Percentiles rank a stretch among this genome's conserved stretches.
These are phyloP conservation scores for Skeletonema marinoi DNA, from an alignment of 108 stramenopile genomes.

Conservation along the genomic window DNA sequence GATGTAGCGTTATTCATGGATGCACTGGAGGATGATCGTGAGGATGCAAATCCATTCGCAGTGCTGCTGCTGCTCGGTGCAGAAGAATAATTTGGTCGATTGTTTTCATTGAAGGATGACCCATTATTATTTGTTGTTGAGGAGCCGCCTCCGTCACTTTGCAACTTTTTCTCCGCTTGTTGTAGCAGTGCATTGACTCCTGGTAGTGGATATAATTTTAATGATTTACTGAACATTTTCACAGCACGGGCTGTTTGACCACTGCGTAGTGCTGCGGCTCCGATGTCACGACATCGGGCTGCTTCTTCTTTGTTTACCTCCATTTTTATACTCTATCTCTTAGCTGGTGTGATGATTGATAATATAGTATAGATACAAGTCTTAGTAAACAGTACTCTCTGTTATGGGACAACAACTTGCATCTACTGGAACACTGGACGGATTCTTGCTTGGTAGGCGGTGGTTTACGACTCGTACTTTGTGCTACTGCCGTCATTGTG, in stretches of 20 bases:
- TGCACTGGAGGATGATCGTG: slow-evolving; percentile 14
- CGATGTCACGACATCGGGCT: slow-evolving; percentile 76
- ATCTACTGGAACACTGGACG: no score
- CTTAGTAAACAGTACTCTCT: no score
- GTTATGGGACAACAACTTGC: no score
- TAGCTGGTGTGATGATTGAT: no score
- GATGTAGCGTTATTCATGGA: background rate
- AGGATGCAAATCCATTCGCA: slow-evolving; percentile 14
- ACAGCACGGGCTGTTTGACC: slow-evolving; percentile 78
- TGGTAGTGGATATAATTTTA: slow-evolving; percentile 87
- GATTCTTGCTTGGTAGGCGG: no score
- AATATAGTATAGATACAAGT: no score
- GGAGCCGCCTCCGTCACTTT: slow-evolving; percentile 4
- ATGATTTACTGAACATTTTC: slow-evolving; percentile 88
- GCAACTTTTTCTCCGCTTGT: slow-evolving; percentile 60
- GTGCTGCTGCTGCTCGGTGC: background rate
- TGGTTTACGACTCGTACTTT: no score
- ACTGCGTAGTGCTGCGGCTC: slow-evolving; percentile 65
- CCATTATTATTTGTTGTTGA: slow-evolving; percentile 1
- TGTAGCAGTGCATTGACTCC: slow-evolving; percentile 85
- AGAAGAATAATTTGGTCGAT: slow-evolving; percentile 6
- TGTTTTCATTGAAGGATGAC: background rate
- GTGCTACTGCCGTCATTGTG: no score
- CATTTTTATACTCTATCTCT: background rate
- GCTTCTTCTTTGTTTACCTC: slow-evolving; percentile 80